Evolutionary conservation across 192 early-diverging fungal genomes (phyloP).

Genomic region (Backusella circina): DNA sequence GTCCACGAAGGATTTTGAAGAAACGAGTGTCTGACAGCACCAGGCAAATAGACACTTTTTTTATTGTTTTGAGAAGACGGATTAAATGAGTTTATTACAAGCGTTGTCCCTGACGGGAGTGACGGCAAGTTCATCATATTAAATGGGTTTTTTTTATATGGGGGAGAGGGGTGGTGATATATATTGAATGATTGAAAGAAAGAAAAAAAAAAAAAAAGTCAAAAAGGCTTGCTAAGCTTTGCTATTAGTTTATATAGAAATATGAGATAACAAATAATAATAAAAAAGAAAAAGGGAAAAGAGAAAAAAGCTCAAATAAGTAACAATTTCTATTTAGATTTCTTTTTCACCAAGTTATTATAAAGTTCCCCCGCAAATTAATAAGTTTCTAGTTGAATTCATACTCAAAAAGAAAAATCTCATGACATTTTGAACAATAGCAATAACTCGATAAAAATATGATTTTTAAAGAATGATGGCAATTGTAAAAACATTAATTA

Average conservation of each 20-base stretch:
- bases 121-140: neutral
- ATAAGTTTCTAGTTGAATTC: neutral
- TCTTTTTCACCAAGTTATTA: neutral
- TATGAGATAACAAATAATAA: neutral
- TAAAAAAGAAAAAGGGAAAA: neutral
- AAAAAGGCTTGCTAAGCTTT: neutral
- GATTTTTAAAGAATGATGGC: neutral
- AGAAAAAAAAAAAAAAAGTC: neutral
- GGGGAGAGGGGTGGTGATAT: neutral
- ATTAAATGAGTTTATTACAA: neutral
- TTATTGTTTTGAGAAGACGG: neutral
- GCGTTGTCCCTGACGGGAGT: neutral
- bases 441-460: neutral
- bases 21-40: neutral
- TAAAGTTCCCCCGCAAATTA: slow-evolving; percentile 3
- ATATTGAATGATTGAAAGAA: neutral
- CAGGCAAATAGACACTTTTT: neutral
- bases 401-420: neutral
- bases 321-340: neutral
- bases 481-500: neutral
- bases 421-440: neutral
- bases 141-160: neutral
- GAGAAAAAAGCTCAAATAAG: neutral
- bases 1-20: neutral
- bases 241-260: neutral